Percentiles rank a stretch among this genome's conserved stretches.
Conservation (phyloP, 163 green algal genomes). For the Chlorella variabilis region DNA sequence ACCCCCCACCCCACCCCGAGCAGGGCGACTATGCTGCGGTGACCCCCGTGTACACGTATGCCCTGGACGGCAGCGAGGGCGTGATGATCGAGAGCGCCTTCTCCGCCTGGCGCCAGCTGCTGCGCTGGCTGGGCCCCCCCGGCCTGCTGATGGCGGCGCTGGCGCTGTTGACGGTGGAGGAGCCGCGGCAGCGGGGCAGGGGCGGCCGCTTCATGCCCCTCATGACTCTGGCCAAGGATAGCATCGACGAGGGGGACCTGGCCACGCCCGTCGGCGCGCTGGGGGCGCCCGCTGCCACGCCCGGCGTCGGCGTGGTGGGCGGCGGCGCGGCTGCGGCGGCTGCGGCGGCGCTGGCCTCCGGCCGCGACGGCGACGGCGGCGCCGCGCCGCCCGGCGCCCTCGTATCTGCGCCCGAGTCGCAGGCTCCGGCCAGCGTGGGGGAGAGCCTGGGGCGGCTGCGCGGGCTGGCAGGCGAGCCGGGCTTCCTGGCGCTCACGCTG, state of each 20-base stretch:
- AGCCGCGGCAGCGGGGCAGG: conserved; percentile 57
- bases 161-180: conserved; percentile 71
- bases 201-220: conserved; percentile 25
- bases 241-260: conserved; percentile 5
- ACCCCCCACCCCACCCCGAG: too few species aligned
- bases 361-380: too few species aligned
- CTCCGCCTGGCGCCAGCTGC: conserved; percentile 75
- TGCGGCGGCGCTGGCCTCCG: background rate
- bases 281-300: too few species aligned
- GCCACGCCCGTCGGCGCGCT: background rate
- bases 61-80: conserved; percentile 51
- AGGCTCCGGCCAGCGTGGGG: background rate
- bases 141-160: conserved; percentile 73
- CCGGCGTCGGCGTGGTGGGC: too few species aligned
- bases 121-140: conserved; percentile 78
- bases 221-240: background rate
- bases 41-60: conserved; percentile 81
- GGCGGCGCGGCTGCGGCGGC: background rate
- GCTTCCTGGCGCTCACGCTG: conserved; percentile 68
- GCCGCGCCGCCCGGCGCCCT: background rate
- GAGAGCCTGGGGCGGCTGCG: conserved; percentile 36
- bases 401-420: background rate
- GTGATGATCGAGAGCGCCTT: conserved; percentile 43
- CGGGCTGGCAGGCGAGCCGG: conserved; percentile 30
- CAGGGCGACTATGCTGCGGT: conserved; percentile 79